Conservation (phyloP, 2,329 filamentous ascomycete genomes). For the Fusarium chlamydosporum region DNA sequence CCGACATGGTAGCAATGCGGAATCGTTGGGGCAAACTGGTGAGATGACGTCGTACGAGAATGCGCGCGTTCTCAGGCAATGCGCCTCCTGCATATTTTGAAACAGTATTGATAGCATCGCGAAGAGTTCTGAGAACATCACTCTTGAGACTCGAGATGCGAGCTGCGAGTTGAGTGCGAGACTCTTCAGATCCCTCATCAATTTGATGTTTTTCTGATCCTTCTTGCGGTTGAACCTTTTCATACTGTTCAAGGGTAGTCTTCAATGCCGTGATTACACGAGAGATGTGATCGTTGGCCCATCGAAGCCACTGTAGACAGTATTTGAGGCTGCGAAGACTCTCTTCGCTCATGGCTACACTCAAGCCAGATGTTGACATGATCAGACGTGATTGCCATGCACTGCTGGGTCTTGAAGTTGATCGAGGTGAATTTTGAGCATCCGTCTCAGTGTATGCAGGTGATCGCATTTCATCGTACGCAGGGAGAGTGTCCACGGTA, state of each 20-base stretch:
- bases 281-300: conserved; percentile 85
- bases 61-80: conserved; percentile 87
- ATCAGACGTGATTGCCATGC: conserved; percentile 87
- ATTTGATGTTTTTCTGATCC: conserved; percentile 24
- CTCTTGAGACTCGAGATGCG: conserved; percentile 76
- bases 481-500: conserved; percentile 81
- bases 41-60: conserved; percentile 86
- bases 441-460: conserved; percentile 78
- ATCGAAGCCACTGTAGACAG: conserved; percentile 83
- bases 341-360: conserved; percentile 91
- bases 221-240: conserved; percentile 58
- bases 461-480: conserved; percentile 84
- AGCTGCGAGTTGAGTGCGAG: conserved; percentile 65
- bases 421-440: conserved; percentile 51
- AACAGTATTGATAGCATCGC: conserved; percentile 85
- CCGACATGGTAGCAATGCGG: conserved; percentile 74
- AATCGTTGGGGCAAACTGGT: conserved; percentile 88
- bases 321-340: conserved; percentile 87
- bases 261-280: conserved; percentile 81
- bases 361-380: conserved; percentile 90
- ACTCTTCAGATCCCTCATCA: conserved; percentile 30
- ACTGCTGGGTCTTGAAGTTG: conserved; percentile 51
- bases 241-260: conserved; percentile 84
- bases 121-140: conserved; percentile 83
- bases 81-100: conserved; percentile 93